Conservation (phyloP, 306 rosid genomes). For the Gillenia trifoliata region DNA sequence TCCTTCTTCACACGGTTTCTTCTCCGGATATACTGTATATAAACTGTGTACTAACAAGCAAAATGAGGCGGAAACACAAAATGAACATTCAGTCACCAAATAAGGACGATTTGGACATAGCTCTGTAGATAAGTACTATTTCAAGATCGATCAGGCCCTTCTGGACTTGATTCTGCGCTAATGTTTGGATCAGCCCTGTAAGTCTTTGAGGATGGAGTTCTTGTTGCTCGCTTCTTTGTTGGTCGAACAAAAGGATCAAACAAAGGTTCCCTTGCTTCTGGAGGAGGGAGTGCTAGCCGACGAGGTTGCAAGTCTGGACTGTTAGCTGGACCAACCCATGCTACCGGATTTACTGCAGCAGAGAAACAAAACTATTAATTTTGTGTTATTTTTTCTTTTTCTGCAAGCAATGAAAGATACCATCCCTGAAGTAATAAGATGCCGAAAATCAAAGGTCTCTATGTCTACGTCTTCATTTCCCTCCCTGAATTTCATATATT, state of each 20-base stretch:
- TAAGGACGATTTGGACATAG: neutral
- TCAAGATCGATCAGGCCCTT: constrained; percentile 22
- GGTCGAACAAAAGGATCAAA: constrained; percentile 40
- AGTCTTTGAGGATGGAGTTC: constrained; percentile 27
- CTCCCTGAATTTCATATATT: neutral
- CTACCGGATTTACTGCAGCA: constrained; percentile 57
- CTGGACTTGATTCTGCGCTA: constrained; percentile 17
- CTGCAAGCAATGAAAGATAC: neutral
- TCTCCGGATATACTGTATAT: constrained; percentile 1
- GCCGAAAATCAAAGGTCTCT: neutral
- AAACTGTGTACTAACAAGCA: neutral
- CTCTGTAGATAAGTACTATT: neutral
- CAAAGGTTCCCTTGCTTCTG: constrained; percentile 19
- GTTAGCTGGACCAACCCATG: constrained; percentile 52
- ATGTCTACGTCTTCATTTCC: neutral
- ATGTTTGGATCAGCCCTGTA: constrained; percentile 11
- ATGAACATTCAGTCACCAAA: constrained; percentile 1
- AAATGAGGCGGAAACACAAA: neutral
- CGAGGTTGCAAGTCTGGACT: constrained; percentile 23
- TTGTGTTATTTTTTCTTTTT: neutral
- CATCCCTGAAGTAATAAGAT: neutral
- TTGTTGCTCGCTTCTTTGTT: constrained; percentile 52
- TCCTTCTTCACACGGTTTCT: neutral
- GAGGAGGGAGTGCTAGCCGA: constrained; percentile 20
- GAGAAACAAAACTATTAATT: neutral